Conservation (phyloP, 768 basidiomycete species). For the Agrocybe chaxingu region DNA sequence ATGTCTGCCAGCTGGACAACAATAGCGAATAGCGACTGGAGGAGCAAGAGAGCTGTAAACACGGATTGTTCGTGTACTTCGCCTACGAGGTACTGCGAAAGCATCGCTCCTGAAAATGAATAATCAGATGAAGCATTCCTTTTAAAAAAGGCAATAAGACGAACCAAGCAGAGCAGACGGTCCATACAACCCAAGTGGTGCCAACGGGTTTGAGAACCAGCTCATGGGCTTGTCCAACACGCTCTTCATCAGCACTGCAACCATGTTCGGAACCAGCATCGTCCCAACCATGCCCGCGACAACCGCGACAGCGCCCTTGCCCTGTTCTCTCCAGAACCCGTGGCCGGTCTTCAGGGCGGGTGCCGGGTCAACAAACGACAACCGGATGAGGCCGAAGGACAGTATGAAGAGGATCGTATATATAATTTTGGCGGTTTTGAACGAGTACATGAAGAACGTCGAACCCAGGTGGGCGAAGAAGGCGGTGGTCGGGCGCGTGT, state of each 20-base stretch:
- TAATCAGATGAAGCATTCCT: not conserved
- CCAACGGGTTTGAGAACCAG: conserved; percentile 79
- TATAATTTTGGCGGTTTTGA: conserved; percentile 61
- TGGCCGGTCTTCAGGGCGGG: conserved; percentile 27
- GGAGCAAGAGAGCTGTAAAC: conserved; percentile 58
- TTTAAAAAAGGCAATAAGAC: conserved; percentile 17
- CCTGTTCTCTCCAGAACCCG: conserved; percentile 37
- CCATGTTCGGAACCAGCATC: conserved; percentile 59
- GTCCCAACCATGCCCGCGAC: conserved; percentile 52
- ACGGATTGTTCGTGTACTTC: conserved; percentile 56
- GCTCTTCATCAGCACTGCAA: conserved; percentile 65
- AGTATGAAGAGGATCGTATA: conserved; percentile 52
- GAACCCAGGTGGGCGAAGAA: conserved; percentile 76
- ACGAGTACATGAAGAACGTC: conserved; percentile 70
- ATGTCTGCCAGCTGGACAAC: conserved; percentile 61
- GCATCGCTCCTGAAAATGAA: conserved; percentile 47
- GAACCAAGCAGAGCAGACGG: conserved; percentile 72
- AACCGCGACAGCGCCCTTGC: conserved; percentile 46
- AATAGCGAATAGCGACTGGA: conserved; percentile 54
- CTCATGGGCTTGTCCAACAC: conserved; percentile 71
- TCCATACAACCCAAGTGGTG: conserved; percentile 66
- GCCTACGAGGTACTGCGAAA: conserved; percentile 57
- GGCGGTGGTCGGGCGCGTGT: conserved; percentile 60
- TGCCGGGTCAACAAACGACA: conserved; percentile 32
- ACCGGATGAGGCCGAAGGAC: conserved; percentile 39